Evolutionary conservation across 2,329 filamentous ascomycete species (phyloP).

Genomic region (Sphaerulina musiva): DNA sequence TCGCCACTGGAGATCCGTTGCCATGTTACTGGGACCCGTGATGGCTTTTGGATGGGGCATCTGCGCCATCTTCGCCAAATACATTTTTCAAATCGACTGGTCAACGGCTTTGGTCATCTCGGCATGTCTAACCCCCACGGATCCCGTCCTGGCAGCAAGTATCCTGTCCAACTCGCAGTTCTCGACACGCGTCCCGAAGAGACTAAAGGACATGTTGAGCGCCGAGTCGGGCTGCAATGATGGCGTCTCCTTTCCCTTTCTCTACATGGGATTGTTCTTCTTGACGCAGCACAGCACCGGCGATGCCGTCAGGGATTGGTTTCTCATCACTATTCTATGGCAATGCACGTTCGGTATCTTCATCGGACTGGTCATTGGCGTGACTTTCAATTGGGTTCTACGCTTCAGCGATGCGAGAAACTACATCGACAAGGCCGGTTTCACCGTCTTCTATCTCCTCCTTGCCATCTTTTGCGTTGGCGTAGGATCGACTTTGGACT

Average conservation of each 20-base stretch:
- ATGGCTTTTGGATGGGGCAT: constrained; percentile 48
- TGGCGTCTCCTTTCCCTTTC: constrained; percentile 50
- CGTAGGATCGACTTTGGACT: constrained; percentile 46
- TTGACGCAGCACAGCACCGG: constrained; percentile 37
- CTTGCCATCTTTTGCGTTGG: constrained; percentile 49
- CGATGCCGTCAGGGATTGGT: constrained; percentile 46
- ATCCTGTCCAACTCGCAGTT: constrained; percentile 51
- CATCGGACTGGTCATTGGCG: constrained; percentile 45
- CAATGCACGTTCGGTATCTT: constrained; percentile 47
- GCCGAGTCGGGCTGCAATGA: constrained; percentile 54
- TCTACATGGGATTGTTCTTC: constrained; percentile 48
- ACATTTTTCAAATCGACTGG: constrained; percentile 43
- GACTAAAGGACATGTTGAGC: constrained; percentile 47
- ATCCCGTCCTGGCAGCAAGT: constrained; percentile 50
- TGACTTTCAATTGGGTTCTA: constrained; percentile 43
- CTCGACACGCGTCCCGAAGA: constrained; percentile 46
- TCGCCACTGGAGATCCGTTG: constrained; percentile 47
- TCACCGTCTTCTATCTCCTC: constrained; percentile 52
- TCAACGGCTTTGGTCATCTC: constrained; percentile 47
- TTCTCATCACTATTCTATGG: constrained; percentile 50
- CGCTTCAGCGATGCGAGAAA: constrained; percentile 41
- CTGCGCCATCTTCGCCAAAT: constrained; percentile 42
- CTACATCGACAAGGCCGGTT: constrained; percentile 46
- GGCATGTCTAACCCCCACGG: constrained; percentile 52
- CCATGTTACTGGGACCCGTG: constrained; percentile 46